Evolutionary conservation across 2,329 filamentous ascomycete genomes (phyloP).

Genomic region (Penicillium aurantiogriseum): DNA sequence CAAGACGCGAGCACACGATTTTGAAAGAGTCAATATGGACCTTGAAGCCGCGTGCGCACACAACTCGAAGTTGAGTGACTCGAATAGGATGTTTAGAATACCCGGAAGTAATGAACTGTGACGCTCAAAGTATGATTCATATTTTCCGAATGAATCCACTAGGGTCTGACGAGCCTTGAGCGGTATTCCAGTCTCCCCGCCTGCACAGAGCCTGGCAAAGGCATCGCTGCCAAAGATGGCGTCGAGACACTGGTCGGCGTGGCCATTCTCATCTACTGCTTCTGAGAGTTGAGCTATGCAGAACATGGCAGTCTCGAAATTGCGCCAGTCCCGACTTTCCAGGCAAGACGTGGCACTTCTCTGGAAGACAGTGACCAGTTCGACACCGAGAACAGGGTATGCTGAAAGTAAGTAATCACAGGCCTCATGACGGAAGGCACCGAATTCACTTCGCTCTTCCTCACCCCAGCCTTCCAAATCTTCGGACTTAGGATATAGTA

Average conservation of each 20-base stretch:
- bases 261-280: constrained; percentile 45
- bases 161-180: constrained; percentile 42
- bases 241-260: constrained; percentile 43
- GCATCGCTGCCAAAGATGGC: constrained; percentile 41
- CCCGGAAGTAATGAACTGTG: constrained; percentile 41
- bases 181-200: constrained; percentile 32
- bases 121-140: constrained; percentile 46
- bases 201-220: constrained; percentile 36
- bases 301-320: constrained; percentile 46
- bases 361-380: constrained; percentile 43
- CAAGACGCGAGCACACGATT: constrained; percentile 44
- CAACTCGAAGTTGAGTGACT: constrained; percentile 42
- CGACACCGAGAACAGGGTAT: constrained; percentile 45
- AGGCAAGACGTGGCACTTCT: constrained; percentile 36
- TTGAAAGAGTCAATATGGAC: constrained; percentile 46
- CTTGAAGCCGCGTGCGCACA: constrained; percentile 45
- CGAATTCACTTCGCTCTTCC: constrained; percentile 45
- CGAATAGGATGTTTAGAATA: constrained; percentile 46
- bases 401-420: constrained; percentile 46
- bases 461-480: constrained; percentile 41
- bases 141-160: constrained; percentile 45
- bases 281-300: constrained; percentile 47
- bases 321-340: constrained; percentile 40
- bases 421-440: constrained; percentile 46
- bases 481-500: constrained; percentile 38